Percentiles rank a stretch among this genome's conserved stretches.
phyloP scores from a whole-genome alignment of 2,329 filamentous ascomycete species.

The Metarhizium album region DNA sequence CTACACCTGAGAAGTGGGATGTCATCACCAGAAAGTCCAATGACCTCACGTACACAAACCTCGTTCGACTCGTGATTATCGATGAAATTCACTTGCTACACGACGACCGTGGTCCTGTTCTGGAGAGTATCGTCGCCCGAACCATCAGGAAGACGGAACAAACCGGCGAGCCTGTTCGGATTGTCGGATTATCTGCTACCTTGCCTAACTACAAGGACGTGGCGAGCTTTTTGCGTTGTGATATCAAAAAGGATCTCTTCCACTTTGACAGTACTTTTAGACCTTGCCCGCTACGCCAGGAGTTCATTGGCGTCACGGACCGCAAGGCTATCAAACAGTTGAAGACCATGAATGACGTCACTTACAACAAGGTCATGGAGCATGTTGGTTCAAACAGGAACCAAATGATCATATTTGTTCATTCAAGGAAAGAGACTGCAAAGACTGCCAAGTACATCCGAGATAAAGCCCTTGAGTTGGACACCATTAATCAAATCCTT shows the following conservation, averaged over 20 bases:
- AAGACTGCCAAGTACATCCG: slow-evolving; percentile 95
- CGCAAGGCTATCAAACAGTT: slow-evolving; percentile 98
- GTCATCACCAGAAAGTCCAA: slow-evolving; percentile 97
- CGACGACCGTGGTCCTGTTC: slow-evolving; percentile 89
- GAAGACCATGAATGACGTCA: slow-evolving; percentile 99
- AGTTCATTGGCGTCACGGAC: slow-evolving; percentile 94
- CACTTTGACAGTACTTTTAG: slow-evolving; percentile 93
- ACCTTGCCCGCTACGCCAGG: slow-evolving; percentile 88
- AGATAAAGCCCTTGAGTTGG: slow-evolving; percentile 93
- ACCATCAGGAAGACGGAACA: slow-evolving; percentile 91
- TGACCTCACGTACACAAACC: slow-evolving; percentile 90
- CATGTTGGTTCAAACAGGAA: slow-evolving; percentile 88
- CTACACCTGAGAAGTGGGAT: slow-evolving; percentile 98
- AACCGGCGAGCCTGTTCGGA: slow-evolving; percentile 82
- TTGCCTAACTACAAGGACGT: slow-evolving; percentile 96
- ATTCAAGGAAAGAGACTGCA: slow-evolving; percentile 94
- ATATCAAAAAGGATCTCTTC: slow-evolving; percentile 76
- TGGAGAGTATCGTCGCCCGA: slow-evolving; percentile 93
- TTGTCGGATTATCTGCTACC: slow-evolving; percentile 88
- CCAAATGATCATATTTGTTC: slow-evolving; percentile 98
- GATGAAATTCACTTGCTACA: slow-evolving; percentile 97
- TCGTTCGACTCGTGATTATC: slow-evolving; percentile 93
- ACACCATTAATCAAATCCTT: slow-evolving; percentile 92
- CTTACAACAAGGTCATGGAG: slow-evolving; percentile 93
- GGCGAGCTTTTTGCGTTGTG: slow-evolving; percentile 86